phyloP scores from a whole-genome alignment of 768 basidiomycete species.

The Tricholoma flavovirens region DNA sequence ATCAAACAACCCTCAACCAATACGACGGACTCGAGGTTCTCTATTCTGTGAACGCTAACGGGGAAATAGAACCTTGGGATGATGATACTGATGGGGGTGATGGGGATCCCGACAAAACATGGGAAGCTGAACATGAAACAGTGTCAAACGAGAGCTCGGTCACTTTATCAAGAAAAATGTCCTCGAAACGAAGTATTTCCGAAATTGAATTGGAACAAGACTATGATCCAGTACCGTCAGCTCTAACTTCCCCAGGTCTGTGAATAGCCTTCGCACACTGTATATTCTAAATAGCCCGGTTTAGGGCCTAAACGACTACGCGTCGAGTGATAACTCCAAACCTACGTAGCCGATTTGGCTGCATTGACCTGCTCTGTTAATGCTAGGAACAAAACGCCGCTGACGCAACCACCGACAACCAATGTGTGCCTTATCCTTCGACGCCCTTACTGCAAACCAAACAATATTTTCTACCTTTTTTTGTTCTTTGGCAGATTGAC shows the following conservation, averaged over 20 bases:
- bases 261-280: neutral
- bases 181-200: constrained; percentile 46
- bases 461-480: neutral
- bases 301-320: constrained; percentile 13
- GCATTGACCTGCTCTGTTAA: neutral
- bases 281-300: neutral
- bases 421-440: neutral
- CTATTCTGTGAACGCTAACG: constrained; percentile 6
- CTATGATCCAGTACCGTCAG: constrained; percentile 20
- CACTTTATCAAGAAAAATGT: constrained; percentile 53
- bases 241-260: constrained; percentile 42
- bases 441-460: neutral
- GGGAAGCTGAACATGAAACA: constrained; percentile 43
- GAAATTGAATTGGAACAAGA: constrained; percentile 28
- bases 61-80: constrained; percentile 22
- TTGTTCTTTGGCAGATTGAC: neutral
- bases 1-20: neutral
- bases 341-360: neutral
- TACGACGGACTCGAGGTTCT: neutral
- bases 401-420: neutral
- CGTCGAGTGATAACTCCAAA: constrained; percentile 6
- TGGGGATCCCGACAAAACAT: constrained; percentile 37
- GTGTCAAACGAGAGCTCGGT: constrained; percentile 47
- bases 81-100: constrained; percentile 36
- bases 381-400: neutral